Evolutionary conservation across 2,329 filamentous ascomycete genomes (phyloP).

Genomic region (Fusarium sublunatum): DNA sequence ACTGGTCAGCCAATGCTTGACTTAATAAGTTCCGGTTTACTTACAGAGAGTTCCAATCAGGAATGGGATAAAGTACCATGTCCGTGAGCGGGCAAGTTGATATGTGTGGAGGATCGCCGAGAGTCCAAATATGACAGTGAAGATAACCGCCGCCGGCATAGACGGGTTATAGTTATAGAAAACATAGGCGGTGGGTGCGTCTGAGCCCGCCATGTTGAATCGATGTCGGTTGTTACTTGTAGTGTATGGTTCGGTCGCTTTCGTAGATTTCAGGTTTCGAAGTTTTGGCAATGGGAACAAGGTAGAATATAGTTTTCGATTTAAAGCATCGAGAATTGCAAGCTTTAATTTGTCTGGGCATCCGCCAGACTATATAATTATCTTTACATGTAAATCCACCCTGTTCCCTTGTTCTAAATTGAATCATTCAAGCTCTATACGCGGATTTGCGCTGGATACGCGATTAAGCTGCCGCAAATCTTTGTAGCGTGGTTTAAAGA

Average conservation of each 20-base stretch:
- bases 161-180: slow-evolving; percentile 63
- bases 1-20: background rate
- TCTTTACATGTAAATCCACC: slow-evolving; percentile 12
- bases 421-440: slow-evolving; percentile 19
- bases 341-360: background rate
- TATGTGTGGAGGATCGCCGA: slow-evolving; percentile 54
- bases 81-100: slow-evolving; percentile 54
- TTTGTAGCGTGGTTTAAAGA: slow-evolving; percentile 1
- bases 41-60: slow-evolving; percentile 64
- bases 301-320: background rate
- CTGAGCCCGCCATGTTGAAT: slow-evolving; percentile 32
- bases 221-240: background rate
- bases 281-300: background rate
- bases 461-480: slow-evolving; percentile 6
- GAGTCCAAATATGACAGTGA: slow-evolving; percentile 54
- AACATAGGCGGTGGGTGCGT: slow-evolving; percentile 20
- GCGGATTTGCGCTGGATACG: slow-evolving; percentile 19
- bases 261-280: background rate
- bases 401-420: background rate
- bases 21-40: slow-evolving; percentile 2
- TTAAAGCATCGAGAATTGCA: background rate
- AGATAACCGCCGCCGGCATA: slow-evolving; percentile 56
- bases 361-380: slow-evolving; percentile 31
- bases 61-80: slow-evolving; percentile 66
- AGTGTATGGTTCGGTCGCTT: slow-evolving; percentile 6